Evolutionary conservation across 257 asterid genomes (phyloP).

Genomic region (Galeopsis tetrahit): DNA sequence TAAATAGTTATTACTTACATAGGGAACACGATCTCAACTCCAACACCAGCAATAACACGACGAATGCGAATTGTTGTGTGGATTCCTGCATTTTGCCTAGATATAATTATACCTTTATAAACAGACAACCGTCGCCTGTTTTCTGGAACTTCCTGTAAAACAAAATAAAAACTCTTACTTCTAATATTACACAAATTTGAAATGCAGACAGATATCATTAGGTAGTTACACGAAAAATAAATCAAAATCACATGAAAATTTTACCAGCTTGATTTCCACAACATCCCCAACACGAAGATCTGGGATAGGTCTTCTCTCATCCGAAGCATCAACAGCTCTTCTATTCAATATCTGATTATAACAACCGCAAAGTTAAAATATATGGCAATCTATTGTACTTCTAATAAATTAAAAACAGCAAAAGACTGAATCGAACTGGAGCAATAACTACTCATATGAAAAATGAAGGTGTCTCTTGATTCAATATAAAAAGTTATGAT

Average conservation of each 20-base stretch:
- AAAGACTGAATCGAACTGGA: slow-evolving; percentile 21
- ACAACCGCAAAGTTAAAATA: slow-evolving; percentile 29
- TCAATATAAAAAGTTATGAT: slow-evolving; percentile 5
- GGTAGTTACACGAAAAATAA: background rate
- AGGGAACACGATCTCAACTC: slow-evolving; percentile 97
- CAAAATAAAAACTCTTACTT: slow-evolving; percentile 25
- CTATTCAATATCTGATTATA: slow-evolving; percentile 71
- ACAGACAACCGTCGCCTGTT: slow-evolving; percentile 75
- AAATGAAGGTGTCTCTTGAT: slow-evolving; percentile 13
- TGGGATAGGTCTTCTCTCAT: slow-evolving; percentile 68
- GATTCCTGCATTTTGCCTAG: slow-evolving; percentile 93
- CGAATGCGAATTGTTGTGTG: slow-evolving; percentile 93
- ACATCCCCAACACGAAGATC: slow-evolving; percentile 87
- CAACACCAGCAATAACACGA: slow-evolving; percentile 89
- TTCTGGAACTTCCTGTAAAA: slow-evolving; percentile 80
- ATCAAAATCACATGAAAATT: slow-evolving; percentile 4
- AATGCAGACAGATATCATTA: background rate
- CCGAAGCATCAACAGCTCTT: slow-evolving; percentile 82
- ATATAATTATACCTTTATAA: slow-evolving; percentile 88
- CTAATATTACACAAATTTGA: slow-evolving; percentile 26
- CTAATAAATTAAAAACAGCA: background rate
- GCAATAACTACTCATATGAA: background rate
- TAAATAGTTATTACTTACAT: slow-evolving; percentile 58
- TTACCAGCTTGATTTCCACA: slow-evolving; percentile 88
- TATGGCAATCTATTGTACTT: slow-evolving; percentile 15